Conservation (phyloP, 1,139 yeast species). For the Ogataea hybrid region DNA sequence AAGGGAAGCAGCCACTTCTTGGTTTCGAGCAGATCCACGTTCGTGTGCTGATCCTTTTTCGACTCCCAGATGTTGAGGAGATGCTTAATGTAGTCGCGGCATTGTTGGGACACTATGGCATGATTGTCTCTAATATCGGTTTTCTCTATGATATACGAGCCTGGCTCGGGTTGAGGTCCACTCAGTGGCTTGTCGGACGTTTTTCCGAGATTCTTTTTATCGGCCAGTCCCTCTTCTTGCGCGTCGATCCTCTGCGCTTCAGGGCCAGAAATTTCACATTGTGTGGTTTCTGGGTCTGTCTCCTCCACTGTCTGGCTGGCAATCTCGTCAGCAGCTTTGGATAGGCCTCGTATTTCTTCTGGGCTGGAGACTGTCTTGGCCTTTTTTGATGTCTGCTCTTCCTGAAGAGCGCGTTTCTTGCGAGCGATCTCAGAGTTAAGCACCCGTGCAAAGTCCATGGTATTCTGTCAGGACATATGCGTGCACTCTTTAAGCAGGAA, state of each 20-base stretch:
- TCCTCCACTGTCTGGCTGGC: neutral
- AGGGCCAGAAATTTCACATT: neutral
- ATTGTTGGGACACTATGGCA: slow-evolving; percentile 39
- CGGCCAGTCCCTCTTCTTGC: neutral
- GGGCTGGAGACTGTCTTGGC: neutral
- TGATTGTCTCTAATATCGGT: slow-evolving; percentile 39
- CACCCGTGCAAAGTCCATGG: slow-evolving; percentile 24
- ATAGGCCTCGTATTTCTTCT: neutral
- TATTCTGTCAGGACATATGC: slow-evolving; percentile 13
- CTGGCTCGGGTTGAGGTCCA: neutral
- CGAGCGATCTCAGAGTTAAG: slow-evolving; percentile 34
- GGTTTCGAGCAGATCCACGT: slow-evolving; percentile 46
- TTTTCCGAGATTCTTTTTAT: slow-evolving; percentile 3
- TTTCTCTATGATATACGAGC: slow-evolving; percentile 28
- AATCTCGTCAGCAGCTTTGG: too few species aligned
- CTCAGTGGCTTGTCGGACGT: slow-evolving; percentile 4
- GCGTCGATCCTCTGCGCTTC: neutral
- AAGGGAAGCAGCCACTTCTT: slow-evolving; percentile 60
- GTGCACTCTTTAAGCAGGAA: slow-evolving; percentile 4
- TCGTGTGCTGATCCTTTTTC: slow-evolving; percentile 15
- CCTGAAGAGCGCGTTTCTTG: slow-evolving; percentile 20
- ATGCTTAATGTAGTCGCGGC: slow-evolving; percentile 49
- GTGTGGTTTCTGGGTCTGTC: neutral
- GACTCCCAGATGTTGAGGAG: slow-evolving; percentile 46
- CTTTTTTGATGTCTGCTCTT: slow-evolving; percentile 14